These are phyloP conservation scores for Sporothrix phasma DNA, from an alignment of 2,329 filamentous ascomycete species.

Conservation along the genomic window DNA sequence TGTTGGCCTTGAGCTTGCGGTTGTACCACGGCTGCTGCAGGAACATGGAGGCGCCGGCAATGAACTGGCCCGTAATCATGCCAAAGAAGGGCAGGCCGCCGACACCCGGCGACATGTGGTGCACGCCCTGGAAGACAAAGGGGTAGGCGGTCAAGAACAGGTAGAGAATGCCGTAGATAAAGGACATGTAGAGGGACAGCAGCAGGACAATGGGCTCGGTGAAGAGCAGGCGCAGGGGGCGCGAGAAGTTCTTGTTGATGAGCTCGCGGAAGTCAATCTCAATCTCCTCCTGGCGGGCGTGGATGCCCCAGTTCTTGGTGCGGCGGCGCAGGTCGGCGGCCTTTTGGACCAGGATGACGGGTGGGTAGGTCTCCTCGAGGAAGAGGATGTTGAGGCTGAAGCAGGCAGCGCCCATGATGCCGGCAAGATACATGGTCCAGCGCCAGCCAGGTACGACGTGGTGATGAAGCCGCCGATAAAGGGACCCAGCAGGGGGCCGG, in stretches of 20 bases:
- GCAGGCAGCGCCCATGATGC: conserved; percentile 53
- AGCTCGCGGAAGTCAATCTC: conserved; percentile 56
- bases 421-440: conserved; percentile 58
- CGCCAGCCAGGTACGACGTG: conserved; percentile 55
- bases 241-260: conserved; percentile 55
- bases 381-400: conserved; percentile 51
- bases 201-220: conserved; percentile 59
- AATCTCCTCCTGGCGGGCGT: conserved; percentile 63
- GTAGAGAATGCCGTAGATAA: conserved; percentile 71
- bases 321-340: conserved; percentile 51
- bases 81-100: conserved; percentile 77
- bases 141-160: conserved; percentile 80
- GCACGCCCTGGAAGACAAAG: conserved; percentile 64
- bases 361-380: conserved; percentile 61
- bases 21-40: conserved; percentile 56
- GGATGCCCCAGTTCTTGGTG: conserved; percentile 60
- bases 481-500: conserved; percentile 56
- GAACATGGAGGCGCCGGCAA: conserved; percentile 56
- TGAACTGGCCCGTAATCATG: conserved; percentile 63
- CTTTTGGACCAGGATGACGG: conserved; percentile 52
- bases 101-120: conserved; percentile 59
- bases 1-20: conserved; percentile 57
- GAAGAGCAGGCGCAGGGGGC: conserved; percentile 55
- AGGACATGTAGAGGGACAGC: conserved; percentile 62
- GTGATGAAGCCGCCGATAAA: conserved; percentile 61